Base-by-base conservation (phyloP, 495 filamentous ascomycete genomes). In the Thermochaetoides thermophila region DNA sequence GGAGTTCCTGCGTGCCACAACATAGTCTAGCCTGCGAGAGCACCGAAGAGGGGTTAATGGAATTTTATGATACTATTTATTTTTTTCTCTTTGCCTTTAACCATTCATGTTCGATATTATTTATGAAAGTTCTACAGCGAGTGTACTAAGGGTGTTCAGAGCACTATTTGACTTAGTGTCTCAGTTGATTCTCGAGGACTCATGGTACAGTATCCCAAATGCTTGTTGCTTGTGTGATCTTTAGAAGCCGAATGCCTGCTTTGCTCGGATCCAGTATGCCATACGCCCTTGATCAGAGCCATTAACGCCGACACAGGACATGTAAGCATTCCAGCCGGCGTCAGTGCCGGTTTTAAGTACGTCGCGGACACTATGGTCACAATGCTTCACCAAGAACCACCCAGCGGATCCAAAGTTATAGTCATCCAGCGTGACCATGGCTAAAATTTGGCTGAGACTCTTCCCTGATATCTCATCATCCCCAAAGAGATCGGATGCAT, bases 311-410 rank as follows among this genome's bases (percentile, higher is more conserved):
- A 89, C 66, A 52, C 82, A 89, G 4, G 25, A 48, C 50, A 85
- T 63, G 63, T 83, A 92, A 4, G 45, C 50, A 21, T 45, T 18
- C 59, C 69, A 87, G 0, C 73, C 81, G 0, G 38, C 59, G 48
- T 76, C 59, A 14, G 48, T 56, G 1, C 65, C 72, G 8, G 38
- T 33, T 41, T 60, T 54, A 43, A 87, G 58, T 13, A 46, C 55
- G 3, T 29, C 12, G 27, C 63, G 48, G 23, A 76, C 60, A 5
- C 45, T 50, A 4, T 35, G 12, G 0, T 38, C 32, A 54, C 84
- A 91, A 52, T 83, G 64, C 2, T 63, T 77, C 4, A 50, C 70
- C 25, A 82, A 40, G 46, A 78, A 89, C 84, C 84, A 92, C 3
- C 73, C 69, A 14, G 68, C 84, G 18, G 65, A 71, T 2, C 67